A percentile compares a stretch with the other conserved stretches of the same genome.
Evolutionary conservation across 2,329 filamentous ascomycete species (phyloP).

Genomic region (Cladosporium sp.): DNA sequence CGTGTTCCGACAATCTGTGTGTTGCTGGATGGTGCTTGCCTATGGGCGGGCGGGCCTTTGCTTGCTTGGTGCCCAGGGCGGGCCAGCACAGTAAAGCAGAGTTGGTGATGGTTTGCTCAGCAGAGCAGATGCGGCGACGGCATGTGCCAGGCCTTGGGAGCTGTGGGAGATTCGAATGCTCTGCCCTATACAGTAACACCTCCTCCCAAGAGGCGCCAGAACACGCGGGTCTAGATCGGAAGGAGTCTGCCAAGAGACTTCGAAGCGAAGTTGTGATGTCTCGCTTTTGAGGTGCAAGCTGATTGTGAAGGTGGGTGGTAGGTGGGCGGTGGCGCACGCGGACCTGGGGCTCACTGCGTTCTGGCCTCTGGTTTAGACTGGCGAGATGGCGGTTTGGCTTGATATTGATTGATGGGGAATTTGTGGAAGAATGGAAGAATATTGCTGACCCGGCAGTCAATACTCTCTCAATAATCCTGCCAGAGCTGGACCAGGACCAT

Average conservation of each 20-base stretch:
- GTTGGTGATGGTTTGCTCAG: too few relatives aligned
- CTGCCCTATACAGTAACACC: constrained; percentile 4
- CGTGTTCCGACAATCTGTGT: too few relatives aligned
- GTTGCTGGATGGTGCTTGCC: too few relatives aligned
- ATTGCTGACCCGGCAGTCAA: not conserved
- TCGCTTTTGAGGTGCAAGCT: not conserved
- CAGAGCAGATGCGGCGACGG: not conserved
- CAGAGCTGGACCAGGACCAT: too few relatives aligned
- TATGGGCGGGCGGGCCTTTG: too few relatives aligned
- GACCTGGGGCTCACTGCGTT: not conserved
- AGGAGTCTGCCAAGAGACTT: constrained; percentile 1
- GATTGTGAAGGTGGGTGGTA: too few relatives aligned
- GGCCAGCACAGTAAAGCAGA: too few relatives aligned
- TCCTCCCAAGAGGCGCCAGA: constrained; percentile 4
- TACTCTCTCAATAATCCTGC: too few relatives aligned
- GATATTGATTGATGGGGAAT: not conserved
- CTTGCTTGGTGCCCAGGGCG: too few relatives aligned
- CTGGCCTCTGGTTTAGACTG: constrained; percentile 2
- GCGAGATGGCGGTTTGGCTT: not conserved
- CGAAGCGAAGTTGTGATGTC: constrained; percentile 6
- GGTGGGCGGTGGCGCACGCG: not conserved
- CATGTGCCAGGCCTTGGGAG: constrained; percentile 1
- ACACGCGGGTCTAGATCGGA: constrained; percentile 7
- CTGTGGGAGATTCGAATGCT: too few relatives aligned
- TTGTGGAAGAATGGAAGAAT: not conserved